Base-by-base conservation (phyloP, 2,329 filamentous ascomycete genomes). In the Clarireedia hainanense region DNA sequence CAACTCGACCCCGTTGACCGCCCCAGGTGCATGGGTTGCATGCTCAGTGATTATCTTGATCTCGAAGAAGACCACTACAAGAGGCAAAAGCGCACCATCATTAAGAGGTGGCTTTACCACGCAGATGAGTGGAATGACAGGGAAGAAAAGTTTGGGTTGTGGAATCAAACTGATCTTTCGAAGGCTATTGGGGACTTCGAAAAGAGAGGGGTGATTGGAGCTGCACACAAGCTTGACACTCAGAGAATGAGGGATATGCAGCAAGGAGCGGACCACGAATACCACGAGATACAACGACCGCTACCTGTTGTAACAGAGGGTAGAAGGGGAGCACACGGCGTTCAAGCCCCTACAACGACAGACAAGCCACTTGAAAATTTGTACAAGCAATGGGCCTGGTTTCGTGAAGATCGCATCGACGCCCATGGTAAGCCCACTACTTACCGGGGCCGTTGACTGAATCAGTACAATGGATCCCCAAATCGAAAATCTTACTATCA, bases 41-140 rank as follows among this genome's bases (percentile, higher is more conserved):
- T 51, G 14, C 43, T 68, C 1, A 52, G 14, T 4, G 3, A 43
- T 2, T n/a, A 47, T 7, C 53, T 66, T 4, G 30, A 58, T 0
- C 26, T 7, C 14, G 66, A 68, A 52, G 34, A 17, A 1, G 66
- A 68, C 26, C 66, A 68, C 17, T 65, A 60, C 46, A 68, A 68
- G 48, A 0, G 2, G 0, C 1, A 45, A 0, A 68, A 67, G 36
- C 58, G 62, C 5, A 24, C 20, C 6, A 57, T 66, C 5, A 61
- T 67, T 20, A 36, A 55, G 5, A 7, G 37, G 2, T 67, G 64
- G 65, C 53, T 64, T 0, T n/a, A 52, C 26, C 47, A 52, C 3
- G 48, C 12, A 1, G 26, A 24, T 2, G 1, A 30, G 3, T 14
- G 20, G 5, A 17, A 17, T 6, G 20, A 43, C 0, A 15, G 10